Base-by-base conservation (phyloP, 148 eudicot species). In the Diospyros kaki region DNA sequence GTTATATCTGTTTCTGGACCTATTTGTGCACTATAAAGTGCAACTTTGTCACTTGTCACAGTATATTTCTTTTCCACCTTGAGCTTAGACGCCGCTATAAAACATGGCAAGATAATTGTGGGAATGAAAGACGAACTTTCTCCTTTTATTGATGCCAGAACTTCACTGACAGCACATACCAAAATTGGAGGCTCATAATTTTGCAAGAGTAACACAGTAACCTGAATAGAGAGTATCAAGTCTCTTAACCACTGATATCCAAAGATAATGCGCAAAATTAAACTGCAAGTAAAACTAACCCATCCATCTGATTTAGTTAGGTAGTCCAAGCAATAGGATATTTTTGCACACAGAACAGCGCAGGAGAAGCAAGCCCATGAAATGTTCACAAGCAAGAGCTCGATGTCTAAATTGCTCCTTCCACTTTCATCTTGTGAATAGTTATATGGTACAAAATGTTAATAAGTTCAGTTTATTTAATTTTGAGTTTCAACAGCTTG, bases 91-190 rank as follows among this genome's bases (percentile, higher is more conserved):
- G 76, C 80, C 66, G 86, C 85, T 65, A 90, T 76, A 54, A 93
- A 50, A 73, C 81, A 80, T 69, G 97, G 97, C 44, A 90, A 78
- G 38, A 84, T 80, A 3, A 92, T 43, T 8, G 87, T 77, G 52
- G 86, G 81, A 58, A 77, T 44, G 67, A 76, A 69, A 14, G 88
- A 81, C 28, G 56, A 71, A 74, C 68, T 78, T 58, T 75, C 93
- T 71, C 73, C 82, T 13, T 68, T 73, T 56, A 93, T 70, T 54
- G 87, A 80, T 68, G 79, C 76, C 71, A 93, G 80, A 54, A 89
- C 86, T 78, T 93, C 95, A 76, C 84, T 83, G 75, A 93, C 52
- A 18, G 87, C 91, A 83, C 95, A 90, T 75, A 85, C 86, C 81
- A 93, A 76, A 75, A 87, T 38, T 64, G 97, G 97, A 61, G 95